Evolutionary conservation across 306 rosid species (phyloP).

Genomic region (Argentina anserina): DNA sequence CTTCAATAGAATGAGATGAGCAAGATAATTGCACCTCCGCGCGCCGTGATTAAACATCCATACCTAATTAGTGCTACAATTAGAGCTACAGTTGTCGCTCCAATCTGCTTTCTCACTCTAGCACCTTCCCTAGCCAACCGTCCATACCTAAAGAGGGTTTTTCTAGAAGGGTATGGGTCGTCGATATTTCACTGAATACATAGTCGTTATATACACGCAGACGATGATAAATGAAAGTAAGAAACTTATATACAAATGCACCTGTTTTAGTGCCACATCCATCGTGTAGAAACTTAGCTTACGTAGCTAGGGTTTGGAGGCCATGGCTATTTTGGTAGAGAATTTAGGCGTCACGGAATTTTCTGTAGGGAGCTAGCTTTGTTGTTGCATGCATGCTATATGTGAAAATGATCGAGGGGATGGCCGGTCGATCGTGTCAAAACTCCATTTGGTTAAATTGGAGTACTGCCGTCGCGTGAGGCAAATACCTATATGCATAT

Average conservation of each 20-base stretch:
- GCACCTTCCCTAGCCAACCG: neutral
- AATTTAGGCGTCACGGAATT: neutral
- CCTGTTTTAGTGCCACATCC: neutral
- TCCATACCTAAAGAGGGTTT: neutral
- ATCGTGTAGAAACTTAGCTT: neutral
- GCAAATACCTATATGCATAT: neutral
- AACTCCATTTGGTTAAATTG: neutral
- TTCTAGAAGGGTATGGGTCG: neutral
- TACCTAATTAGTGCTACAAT: no score
- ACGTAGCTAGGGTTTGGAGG: neutral
- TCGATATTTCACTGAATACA: neutral
- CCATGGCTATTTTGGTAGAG: neutral
- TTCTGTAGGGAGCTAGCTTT: neutral
- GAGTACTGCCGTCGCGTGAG: neutral
- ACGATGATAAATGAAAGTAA: neutral
- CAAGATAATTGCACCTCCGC: no score
- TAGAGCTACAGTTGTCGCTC: no score
- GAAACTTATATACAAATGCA: neutral
- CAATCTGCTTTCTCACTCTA: neutral
- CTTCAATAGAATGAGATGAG: no score
- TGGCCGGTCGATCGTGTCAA: neutral
- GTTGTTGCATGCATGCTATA: neutral
- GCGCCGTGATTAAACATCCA: no score
- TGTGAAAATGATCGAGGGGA: neutral
- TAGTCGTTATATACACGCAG: neutral